phyloP scores from a whole-genome alignment of 2,329 filamentous ascomycete species.

The Sporothrix mexicana region DNA sequence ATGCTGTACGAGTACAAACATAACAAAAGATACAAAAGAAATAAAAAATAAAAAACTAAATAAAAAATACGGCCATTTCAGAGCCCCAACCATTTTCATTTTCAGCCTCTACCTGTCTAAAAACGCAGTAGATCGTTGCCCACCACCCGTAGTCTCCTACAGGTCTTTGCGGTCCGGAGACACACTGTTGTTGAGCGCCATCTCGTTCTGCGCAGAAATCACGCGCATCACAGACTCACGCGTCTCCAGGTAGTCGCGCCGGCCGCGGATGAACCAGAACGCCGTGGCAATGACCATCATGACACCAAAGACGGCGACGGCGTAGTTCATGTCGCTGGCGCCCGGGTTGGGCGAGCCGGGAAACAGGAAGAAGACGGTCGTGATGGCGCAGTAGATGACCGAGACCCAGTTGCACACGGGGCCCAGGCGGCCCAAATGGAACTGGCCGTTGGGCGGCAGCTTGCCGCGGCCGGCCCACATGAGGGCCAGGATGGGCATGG shows the following conservation, averaged over 20 bases:
- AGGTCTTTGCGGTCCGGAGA: constrained; percentile 5
- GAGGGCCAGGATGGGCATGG: constrained; percentile 56
- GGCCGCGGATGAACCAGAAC: constrained; percentile 37
- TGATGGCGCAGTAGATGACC: constrained; percentile 36
- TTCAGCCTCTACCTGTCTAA: neutral
- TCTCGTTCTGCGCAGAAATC: constrained; percentile 31
- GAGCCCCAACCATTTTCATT: too few species aligned
- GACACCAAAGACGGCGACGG: constrained; percentile 36
- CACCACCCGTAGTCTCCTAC: neutral
- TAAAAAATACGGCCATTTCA: neutral
- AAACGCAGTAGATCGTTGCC: neutral
- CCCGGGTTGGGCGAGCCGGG: constrained; percentile 35
- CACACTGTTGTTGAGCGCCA: neutral
- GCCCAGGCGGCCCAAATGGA: constrained; percentile 31
- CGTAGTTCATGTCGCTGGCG: constrained; percentile 37
- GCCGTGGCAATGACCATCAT: constrained; percentile 36
- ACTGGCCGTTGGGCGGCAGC: constrained; percentile 49
- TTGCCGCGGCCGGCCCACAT: constrained; percentile 59
- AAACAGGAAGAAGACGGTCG: constrained; percentile 37
- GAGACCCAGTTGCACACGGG: constrained; percentile 35
- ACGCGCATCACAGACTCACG: constrained; percentile 23
- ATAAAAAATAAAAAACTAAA: neutral
- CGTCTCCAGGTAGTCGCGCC: constrained; percentile 33
- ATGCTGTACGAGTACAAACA: neutral
- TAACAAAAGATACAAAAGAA: too few species aligned